Base-by-base conservation (phyloP, 345 rosid species). In the Schrenkiella parvula region DNA sequence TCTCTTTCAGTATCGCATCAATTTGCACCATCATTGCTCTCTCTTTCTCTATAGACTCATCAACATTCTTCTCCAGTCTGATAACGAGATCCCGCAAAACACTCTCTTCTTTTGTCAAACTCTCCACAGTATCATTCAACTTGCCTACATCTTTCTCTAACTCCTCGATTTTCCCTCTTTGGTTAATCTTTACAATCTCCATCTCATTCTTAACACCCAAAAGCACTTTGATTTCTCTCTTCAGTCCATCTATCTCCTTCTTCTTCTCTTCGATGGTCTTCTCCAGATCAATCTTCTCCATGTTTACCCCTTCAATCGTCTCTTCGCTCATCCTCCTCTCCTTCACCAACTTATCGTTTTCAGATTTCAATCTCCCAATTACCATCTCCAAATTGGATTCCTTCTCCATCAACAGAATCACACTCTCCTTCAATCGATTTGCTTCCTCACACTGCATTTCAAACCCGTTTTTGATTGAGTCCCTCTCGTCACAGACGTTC, bases 31-130 rank as follows among this genome's bases (percentile, higher is more conserved):
- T 43, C 85, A 79, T 69, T 35, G 58, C 79, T 57, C 47, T 72
- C 58, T 48, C 83, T 69, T 77, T 88, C 51, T 81, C 84, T 26
- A 35, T 12, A 7, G 80, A 82, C 51, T 78, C 81, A 35, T 39
- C 74, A 32, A 7, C 74, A 43, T 72, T 71, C 78, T 80, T 88
- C 78, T 86, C 89, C 86, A 90, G 54, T 68, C 76, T 78, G 2
- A 60, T 13, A 37, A 81, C 62, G 62, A 74, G 66, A 17, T 5
- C 68, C 14, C 37, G 51, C 84, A 86, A 64, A 31, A 50, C 38
- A 28, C 35, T 64, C 79, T 81, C 88, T 72, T 93, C 85, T 18
- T 57, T 72, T 23, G 32, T 68, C 77, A 82, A 78, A 64, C 66
- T 66, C 38, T 29, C 31, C 39, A 67, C 66, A 31, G 43, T 29